Conservation (phyloP, 2,329 filamentous ascomycete genomes). For the Trichoderma polysporum region DNA sequence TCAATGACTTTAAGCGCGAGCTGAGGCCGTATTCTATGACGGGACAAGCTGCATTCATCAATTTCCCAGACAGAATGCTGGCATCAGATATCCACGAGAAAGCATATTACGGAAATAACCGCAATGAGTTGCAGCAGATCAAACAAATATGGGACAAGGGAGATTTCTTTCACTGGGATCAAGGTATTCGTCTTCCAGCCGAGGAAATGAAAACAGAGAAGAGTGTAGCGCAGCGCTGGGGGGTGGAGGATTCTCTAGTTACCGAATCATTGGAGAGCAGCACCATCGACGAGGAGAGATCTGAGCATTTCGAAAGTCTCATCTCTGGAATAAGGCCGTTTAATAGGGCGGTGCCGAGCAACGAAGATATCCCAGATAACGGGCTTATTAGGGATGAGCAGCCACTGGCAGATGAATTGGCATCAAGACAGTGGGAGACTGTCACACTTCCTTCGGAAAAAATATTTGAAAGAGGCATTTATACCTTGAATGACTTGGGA, state of each 20-base stretch:
- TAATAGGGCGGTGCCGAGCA: neutral
- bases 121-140: slow-evolving; percentile 25
- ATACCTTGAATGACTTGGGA: neutral
- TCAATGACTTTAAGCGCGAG: slow-evolving; percentile 26
- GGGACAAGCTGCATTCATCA: slow-evolving; percentile 30
- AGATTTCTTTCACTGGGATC: slow-evolving; percentile 31
- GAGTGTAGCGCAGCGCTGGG: neutral
- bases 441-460: neutral
- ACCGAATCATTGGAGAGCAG: neutral
- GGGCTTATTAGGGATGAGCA: neutral
- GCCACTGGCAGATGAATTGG: neutral
- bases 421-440: slow-evolving; percentile 1
- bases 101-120: slow-evolving; percentile 36
- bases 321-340: neutral
- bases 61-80: slow-evolving; percentile 31
- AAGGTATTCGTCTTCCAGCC: slow-evolving; percentile 27
- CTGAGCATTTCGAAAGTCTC: neutral
- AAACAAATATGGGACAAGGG: slow-evolving; percentile 32
- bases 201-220: neutral
- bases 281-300: neutral
- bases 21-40: slow-evolving; percentile 27
- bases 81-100: slow-evolving; percentile 23
- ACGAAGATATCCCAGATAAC: neutral
- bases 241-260: neutral
- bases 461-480: neutral